Percentiles rank a stretch among this genome's conserved stretches.
These are phyloP conservation scores for Amanita muscaria DNA, from an alignment of 768 basidiomycete species.

Conservation along the genomic window DNA sequence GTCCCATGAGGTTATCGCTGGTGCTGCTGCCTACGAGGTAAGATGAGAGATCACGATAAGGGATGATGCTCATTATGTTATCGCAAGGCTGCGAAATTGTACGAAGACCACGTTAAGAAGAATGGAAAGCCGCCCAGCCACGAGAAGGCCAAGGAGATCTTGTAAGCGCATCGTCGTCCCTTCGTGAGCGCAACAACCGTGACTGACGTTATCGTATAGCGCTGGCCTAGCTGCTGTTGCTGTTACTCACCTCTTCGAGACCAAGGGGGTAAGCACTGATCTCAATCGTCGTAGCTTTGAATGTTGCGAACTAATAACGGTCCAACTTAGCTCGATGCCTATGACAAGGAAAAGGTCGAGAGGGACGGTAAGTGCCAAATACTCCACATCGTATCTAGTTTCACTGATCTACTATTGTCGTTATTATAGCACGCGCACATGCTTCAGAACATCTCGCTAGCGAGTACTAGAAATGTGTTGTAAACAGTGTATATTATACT, in stretches of 20 bases:
- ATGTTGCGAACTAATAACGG: not conserved
- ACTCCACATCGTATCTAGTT: too few species aligned
- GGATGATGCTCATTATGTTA: not conserved
- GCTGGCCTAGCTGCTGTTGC: slow-evolving; percentile 50
- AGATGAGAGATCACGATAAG: not conserved
- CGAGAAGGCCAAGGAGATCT: slow-evolving; percentile 46
- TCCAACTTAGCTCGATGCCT: slow-evolving; percentile 16
- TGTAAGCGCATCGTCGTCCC: slow-evolving; percentile 21
- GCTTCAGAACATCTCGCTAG: too few species aligned
- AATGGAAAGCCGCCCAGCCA: slow-evolving; percentile 46
- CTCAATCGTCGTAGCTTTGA: not conserved
- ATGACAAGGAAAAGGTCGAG: slow-evolving; percentile 17
- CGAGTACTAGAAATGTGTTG: too few species aligned
- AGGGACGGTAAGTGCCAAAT: too few species aligned
- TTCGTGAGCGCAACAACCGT: not conserved
- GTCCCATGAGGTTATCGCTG: slow-evolving; percentile 61
- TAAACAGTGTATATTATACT: too few species aligned
- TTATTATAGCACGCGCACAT: too few species aligned
- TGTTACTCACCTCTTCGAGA: slow-evolving; percentile 46
- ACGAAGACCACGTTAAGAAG: slow-evolving; percentile 39
- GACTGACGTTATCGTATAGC: slow-evolving; percentile 16
- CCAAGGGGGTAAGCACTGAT: slow-evolving; percentile 31
- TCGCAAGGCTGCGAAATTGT: slow-evolving; percentile 54
- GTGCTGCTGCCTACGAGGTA: slow-evolving; percentile 59
- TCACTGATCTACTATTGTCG: too few species aligned